These are phyloP conservation scores for Pyrus communis DNA, from an alignment of 306 rosid species.

Conservation along the genomic window DNA sequence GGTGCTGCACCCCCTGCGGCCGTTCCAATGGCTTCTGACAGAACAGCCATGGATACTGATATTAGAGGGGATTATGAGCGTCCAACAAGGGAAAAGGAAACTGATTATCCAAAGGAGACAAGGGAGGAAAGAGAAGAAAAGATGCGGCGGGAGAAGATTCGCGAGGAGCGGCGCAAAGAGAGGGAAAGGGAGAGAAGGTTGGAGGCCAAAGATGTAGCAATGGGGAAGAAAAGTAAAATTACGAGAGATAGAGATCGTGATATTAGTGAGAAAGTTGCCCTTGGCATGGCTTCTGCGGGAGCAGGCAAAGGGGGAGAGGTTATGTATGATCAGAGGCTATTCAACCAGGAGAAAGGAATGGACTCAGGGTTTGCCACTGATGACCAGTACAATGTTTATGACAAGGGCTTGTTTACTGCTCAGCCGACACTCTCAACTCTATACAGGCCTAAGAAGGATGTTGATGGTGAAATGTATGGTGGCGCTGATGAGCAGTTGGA, in stretches of 20 bases:
- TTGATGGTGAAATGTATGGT: constrained; percentile 63
- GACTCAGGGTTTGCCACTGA: constrained; percentile 82
- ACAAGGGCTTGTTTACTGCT: constrained; percentile 69
- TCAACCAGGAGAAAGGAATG: constrained; percentile 92
- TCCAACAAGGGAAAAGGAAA: constrained; percentile 43
- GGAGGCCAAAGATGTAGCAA: constrained; percentile 84
- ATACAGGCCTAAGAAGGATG: constrained; percentile 83
- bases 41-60: constrained; percentile 39
- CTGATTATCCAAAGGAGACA: constrained; percentile 44
- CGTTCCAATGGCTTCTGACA: constrained; percentile 33
- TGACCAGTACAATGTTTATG: constrained; percentile 91
- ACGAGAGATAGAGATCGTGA: constrained; percentile 93
- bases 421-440: constrained; percentile 82
- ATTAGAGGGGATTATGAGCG: constrained; percentile 50
- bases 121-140: constrained; percentile 71
- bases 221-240: constrained; percentile 92
- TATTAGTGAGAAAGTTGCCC: constrained; percentile 92
- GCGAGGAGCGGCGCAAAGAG: constrained; percentile 78
- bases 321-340: constrained; percentile 85
- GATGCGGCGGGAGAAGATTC: constrained; percentile 66
- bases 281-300: constrained; percentile 78
- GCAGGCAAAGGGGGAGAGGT: constrained; percentile 65
- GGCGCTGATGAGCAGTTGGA: constrained; percentile 90
- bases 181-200: constrained; percentile 92
- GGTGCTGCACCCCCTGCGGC: constrained; percentile 56